Evolutionary conservation across 73 alveolate genomes (phyloP).

Genomic region (Paramecium bursaria): DNA sequence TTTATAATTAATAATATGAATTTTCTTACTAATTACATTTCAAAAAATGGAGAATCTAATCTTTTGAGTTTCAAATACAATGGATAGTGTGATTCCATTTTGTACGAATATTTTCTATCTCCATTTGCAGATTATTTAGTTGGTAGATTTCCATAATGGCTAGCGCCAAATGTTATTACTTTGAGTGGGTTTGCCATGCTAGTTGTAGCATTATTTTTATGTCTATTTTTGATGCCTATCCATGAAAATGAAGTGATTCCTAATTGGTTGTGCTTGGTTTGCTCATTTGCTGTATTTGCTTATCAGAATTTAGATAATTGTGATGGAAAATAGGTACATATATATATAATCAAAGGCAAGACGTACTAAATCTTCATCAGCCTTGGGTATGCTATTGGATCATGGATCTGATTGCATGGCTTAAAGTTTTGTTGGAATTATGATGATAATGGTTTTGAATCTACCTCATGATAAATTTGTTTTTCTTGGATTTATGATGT

Average conservation of each 20-base stretch:
- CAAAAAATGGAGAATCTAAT: too few relatives aligned
- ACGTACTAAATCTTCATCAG: slow-evolving; percentile 74
- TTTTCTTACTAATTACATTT: too few relatives aligned
- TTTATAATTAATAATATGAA: too few relatives aligned
- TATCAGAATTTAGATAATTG: slow-evolving; percentile 74
- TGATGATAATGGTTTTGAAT: slow-evolving; percentile 27
- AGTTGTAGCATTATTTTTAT: background rate
- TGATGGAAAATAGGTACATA: slow-evolving; percentile 75
- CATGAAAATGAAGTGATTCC: slow-evolving; percentile 62
- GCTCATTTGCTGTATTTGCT: slow-evolving; percentile 26
- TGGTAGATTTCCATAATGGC: slow-evolving; percentile 28
- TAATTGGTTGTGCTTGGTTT: slow-evolving; percentile 55
- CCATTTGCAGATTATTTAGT: too few relatives aligned
- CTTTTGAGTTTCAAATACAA: too few relatives aligned
- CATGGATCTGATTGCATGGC: slow-evolving; percentile 82
- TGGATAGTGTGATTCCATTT: too few relatives aligned
- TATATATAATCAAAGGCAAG: slow-evolving; percentile 32
- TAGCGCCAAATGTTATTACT: slow-evolving; percentile 66
- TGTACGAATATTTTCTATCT: too few relatives aligned
- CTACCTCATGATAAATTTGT: slow-evolving; percentile 9
- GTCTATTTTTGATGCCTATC: slow-evolving; percentile 23
- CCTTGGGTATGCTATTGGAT: slow-evolving; percentile 80
- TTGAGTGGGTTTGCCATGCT: slow-evolving; percentile 43
- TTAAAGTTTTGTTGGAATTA: slow-evolving; percentile 64
- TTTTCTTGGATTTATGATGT: slow-evolving; percentile 14